Base-by-base conservation (phyloP, 148 eudicot species). In the Camellia sinensis region DNA sequence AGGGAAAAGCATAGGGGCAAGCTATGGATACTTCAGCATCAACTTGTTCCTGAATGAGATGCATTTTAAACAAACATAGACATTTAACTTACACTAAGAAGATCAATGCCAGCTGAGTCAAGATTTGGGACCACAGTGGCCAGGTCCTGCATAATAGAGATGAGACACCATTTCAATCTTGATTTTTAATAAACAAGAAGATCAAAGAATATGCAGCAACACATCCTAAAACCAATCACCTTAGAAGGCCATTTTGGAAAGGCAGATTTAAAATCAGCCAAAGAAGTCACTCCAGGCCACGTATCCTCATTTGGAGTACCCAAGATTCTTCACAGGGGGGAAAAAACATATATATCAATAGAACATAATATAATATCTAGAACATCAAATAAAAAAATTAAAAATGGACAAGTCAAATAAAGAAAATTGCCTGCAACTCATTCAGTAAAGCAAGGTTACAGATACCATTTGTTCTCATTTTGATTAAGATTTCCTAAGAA, bases 281-380 rank as follows among this genome's bases (percentile, higher is more conserved):
- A 87, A 85, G 99, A 92, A 73, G 93, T 89, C 75, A 96, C 98
- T 69, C 99, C 99, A 81, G 98, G 95, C 99, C 98, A 96, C 75
- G 90, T 86, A 75, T 96, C 92, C 82, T 96, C 99, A 85, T 83
- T 93, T 67, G 99, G 99, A 68, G 99, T 96, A 75, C 99, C 99
- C 88, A 89, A 76, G 78, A 92, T 79, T 79, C 99, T 95, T 85
- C 86, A 84, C 10, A 59, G 43, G 37, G 79, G 59, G 17, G 22
- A 29, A 70, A 43, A 78, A 37, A 29, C 37, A 29, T n/a, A 67
- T 50, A 0, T 3, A 67, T 77, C 52, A 77, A 52, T 29, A 63
- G n/a, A 78, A 48, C 19, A 8, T 40, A 61, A 60, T 54, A 2
- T 3, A 65, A 48, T 10, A 6, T 22, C 8, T 61, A 50, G 41